These are phyloP conservation scores for Pleurozium schreberi DNA, from an alignment of 225 moss, liverwort and hornwort species.

Conservation along the genomic window DNA sequence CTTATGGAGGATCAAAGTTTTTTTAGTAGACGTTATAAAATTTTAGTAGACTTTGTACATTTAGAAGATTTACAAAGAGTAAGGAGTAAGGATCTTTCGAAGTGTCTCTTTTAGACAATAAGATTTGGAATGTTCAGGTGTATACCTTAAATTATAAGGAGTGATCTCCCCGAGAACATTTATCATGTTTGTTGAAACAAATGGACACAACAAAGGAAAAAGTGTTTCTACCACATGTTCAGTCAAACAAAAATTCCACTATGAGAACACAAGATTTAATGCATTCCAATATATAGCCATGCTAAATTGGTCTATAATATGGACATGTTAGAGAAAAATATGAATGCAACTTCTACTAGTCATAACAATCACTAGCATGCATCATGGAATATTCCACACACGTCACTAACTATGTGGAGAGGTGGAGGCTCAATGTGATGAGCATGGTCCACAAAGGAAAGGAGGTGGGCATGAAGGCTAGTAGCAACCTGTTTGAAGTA, in stretches of 20 bases:
- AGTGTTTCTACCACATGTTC: background rate
- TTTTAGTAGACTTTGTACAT: too few species aligned
- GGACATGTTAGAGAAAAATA: background rate
- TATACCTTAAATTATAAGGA: too few species aligned
- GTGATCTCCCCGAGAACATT: too few species aligned
- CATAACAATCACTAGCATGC: too few species aligned
- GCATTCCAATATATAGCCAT: too few species aligned
- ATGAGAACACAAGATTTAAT: background rate
- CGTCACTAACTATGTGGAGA: too few species aligned
- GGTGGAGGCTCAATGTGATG: too few species aligned
- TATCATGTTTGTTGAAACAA: background rate
- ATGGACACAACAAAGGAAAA: background rate
- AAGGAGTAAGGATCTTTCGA: background rate
- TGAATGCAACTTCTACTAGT: background rate
- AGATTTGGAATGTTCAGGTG: too few species aligned
- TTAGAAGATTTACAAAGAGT: background rate
- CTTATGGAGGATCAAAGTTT: background rate
- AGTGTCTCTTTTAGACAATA: rapidly evolving
- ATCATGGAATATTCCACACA: too few species aligned
- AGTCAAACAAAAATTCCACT: background rate
- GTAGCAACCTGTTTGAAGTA: background rate
- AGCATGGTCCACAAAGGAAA: too few species aligned
- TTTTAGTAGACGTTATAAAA: background rate
- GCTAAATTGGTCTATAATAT: background rate
- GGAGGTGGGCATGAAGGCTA: too few species aligned